Evolutionary conservation across 23 red algal genomes (phyloP).

Genomic region (Gracilariopsis chorda): DNA sequence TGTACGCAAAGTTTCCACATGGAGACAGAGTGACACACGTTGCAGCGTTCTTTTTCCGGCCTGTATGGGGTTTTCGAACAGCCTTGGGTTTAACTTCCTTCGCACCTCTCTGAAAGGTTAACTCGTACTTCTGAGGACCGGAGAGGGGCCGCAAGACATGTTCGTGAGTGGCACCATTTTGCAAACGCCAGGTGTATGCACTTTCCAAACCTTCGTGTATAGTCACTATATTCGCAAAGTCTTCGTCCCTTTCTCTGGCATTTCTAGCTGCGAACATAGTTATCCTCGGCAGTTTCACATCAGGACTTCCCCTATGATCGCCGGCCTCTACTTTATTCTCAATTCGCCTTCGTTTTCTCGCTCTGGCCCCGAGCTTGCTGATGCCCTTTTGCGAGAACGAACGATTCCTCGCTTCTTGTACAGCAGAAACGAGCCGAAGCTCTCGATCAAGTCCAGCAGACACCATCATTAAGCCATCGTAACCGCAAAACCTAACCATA

Average conservation of each 20-base stretch:
- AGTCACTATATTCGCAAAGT: conserved; percentile 91
- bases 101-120: conserved; percentile 19
- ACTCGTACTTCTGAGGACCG: not conserved
- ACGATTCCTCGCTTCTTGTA: conserved; percentile 72
- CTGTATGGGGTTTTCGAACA: not conserved
- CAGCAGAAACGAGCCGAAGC: conserved; percentile 69
- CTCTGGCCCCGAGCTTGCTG: not conserved
- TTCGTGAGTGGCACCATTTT: conserved; percentile 43
- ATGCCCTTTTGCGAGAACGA: conserved; percentile 65
- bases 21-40: conserved; percentile 73
- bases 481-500: conserved; percentile 75
- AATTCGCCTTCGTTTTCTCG: conserved; percentile 14
- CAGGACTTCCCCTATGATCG: not conserved
- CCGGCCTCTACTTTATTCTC: conserved; percentile 48
- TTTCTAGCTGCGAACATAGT: conserved; percentile 50
- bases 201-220: conserved; percentile 53
- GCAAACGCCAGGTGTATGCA: conserved; percentile 85
- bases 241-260: conserved; percentile 56
- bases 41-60: not conserved
- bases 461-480: conserved; percentile 86
- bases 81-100: conserved; percentile 5
- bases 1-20: conserved; percentile 82
- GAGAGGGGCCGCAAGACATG: conserved; percentile 52
- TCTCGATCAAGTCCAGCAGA: conserved; percentile 81
- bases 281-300: conserved; percentile 51